Evolutionary conservation across 495 filamentous ascomycete genomes (phyloP), one percentile per base, ranked within the genome.

Genomic region (Aspergillus sclerotioniger): DNA sequence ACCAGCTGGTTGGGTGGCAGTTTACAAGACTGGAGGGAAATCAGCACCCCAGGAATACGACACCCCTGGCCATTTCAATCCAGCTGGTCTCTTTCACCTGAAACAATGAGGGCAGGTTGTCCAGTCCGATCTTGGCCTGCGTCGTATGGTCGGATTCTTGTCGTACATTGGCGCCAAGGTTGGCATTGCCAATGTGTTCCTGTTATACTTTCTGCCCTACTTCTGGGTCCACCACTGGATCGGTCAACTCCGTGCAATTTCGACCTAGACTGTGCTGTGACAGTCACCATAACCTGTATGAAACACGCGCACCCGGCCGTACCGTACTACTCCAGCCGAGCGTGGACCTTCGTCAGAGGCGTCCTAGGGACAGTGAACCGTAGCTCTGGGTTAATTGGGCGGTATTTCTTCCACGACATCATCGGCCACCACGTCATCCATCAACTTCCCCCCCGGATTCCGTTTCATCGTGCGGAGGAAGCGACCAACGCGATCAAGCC

Each of bases 351-450:
- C 71, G 82, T 88, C 47, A 88, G 88, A 63, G 90, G 90, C 49
- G 89, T 90, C 48, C 88, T 89, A 37, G 87, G 87, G 33, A 95
- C 90, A 32, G 90, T 95, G 56, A 90, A 95, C 66, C 89, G 90
- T 60, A 87, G 91, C 66, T 90, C 92, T 62, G 90, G 90, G 56
- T 92, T 91, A 75, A 85, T 91, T 65, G 90, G 90, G 43, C 87
- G 88, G 57, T 82, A 86, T 61, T 79, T 95, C 61, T 81, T 95
- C 74, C 90, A 95, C 78, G 88, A 90, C 66, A 92, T 93, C 69
- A 87, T 92, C 71, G 90, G 93, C 75, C 90, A 88, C 31, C 90
- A 94, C 75, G 90, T 95, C 53, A 80, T 92, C 43, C 90, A 95
- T 76, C 90, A 94, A 78, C 89, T 90, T 67, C 83, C 92, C 61